A percentile compares a stretch with the other conserved stretches of the same genome.
phyloP scores from a whole-genome alignment of 768 basidiomycete species.

The Lactarius pseudohatsudake region DNA sequence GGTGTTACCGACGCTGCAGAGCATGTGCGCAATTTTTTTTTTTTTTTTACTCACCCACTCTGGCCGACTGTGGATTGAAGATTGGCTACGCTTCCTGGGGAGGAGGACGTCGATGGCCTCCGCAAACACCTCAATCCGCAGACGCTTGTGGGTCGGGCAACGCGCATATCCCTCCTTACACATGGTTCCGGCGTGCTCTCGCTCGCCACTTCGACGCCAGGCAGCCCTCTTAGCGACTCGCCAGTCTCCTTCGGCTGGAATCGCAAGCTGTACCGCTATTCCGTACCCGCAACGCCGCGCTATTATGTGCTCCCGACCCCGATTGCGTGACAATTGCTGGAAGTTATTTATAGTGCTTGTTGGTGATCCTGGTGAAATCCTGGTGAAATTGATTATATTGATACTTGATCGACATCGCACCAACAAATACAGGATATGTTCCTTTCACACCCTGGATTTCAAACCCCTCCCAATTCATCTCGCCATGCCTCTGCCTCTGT shows the following conservation, averaged over 20 bases:
- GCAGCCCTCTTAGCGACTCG: constrained; percentile 27
- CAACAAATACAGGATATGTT: too few relatives aligned
- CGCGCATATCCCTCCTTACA: constrained; percentile 34
- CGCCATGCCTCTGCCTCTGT: not conserved
- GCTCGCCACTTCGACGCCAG: constrained; percentile 32
- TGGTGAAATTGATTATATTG: not conserved
- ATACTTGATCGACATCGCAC: not conserved
- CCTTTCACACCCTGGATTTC: too few relatives aligned
- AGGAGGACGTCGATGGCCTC: constrained; percentile 37
- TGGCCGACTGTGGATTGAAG: constrained; percentile 22
- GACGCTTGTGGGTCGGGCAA: constrained; percentile 33
- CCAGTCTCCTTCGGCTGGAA: constrained; percentile 25
- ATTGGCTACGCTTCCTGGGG: constrained; percentile 38
- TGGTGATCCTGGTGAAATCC: not conserved
- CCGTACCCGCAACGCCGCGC: constrained; percentile 23
- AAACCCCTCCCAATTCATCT: too few relatives aligned
- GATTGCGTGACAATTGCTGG: constrained; percentile 14
- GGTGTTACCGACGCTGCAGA: constrained; percentile 38
- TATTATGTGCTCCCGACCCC: constrained; percentile 27
- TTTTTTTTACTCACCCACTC: too few relatives aligned
- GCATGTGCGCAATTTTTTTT: constrained; percentile 38
- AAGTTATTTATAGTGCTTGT: not conserved
- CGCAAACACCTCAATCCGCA: constrained; percentile 35
- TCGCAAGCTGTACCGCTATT: constrained; percentile 25
- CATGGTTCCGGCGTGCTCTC: constrained; percentile 34